These are phyloP conservation scores for Exsudoporus floridanus DNA, from an alignment of 1,284 basidiomycete genomes.

Conservation along the genomic window DNA sequence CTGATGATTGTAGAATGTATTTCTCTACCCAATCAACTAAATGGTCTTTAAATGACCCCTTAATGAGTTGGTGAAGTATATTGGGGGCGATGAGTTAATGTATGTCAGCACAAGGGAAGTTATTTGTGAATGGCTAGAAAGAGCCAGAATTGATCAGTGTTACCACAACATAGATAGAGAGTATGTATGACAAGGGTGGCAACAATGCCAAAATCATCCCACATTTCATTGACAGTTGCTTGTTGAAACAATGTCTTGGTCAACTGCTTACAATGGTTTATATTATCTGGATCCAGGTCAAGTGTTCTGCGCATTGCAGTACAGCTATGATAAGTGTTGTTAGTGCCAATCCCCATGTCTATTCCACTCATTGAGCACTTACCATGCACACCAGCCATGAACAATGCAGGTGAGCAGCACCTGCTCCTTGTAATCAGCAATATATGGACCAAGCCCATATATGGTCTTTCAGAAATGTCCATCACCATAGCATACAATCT, in stretches of 20 bases:
- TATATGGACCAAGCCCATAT: no score
- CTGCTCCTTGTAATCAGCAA: no score
- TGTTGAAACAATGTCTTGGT: not conserved
- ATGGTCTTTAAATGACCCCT: no score
- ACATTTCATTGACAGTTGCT: not conserved
- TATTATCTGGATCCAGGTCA: not conserved
- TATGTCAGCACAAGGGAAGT: no score
- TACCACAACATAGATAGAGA: not conserved
- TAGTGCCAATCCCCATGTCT: not conserved
- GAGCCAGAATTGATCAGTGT: not conserved
- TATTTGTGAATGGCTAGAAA: not conserved
- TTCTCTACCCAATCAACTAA: no score
- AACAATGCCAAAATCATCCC: not conserved
- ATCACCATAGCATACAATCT: no score
- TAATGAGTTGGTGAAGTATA: no score
- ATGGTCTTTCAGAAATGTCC: no score
- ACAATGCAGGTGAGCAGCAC: no score
- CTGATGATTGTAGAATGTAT: no score
- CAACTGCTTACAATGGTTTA: not conserved
- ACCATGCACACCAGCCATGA: not conserved
- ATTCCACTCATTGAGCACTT: not conserved
- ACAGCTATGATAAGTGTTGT: not conserved
- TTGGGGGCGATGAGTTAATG: no score
- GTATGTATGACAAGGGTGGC: not conserved
- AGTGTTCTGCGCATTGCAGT: not conserved